A percentile compares a stretch with the other conserved stretches of the same genome.
Evolutionary conservation across 306 rosid genomes (phyloP).

Genomic region (Carpinus viminea): DNA sequence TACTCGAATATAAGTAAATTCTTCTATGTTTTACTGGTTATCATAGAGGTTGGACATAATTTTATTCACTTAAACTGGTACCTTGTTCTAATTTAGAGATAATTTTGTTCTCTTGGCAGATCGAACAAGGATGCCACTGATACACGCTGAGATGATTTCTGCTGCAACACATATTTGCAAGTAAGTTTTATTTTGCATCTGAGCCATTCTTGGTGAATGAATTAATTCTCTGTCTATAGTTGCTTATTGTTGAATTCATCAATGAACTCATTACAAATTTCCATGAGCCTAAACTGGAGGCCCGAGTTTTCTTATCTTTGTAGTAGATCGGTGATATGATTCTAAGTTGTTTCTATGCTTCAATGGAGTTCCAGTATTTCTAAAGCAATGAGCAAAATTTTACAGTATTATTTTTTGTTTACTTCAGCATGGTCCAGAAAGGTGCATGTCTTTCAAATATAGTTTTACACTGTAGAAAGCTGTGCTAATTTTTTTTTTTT

Average conservation of each 20-base stretch:
- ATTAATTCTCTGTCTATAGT: neutral
- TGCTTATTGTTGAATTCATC: neutral
- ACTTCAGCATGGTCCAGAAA: too few species aligned
- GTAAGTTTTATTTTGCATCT: conserved; percentile 36
- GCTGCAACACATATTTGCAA: conserved; percentile 55
- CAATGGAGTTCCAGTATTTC: neutral
- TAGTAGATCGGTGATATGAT: neutral
- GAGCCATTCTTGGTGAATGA: neutral
- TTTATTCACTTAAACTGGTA: neutral
- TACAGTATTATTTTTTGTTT: too few species aligned
- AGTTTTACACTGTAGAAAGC: too few species aligned
- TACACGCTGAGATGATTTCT: conserved; percentile 60
- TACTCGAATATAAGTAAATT: neutral
- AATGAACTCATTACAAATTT: neutral
- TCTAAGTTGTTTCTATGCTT: neutral
- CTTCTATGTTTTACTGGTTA: neutral
- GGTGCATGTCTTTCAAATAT: too few species aligned
- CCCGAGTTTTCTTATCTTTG: neutral
- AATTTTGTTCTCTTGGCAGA: conserved; percentile 43
- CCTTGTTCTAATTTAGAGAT: neutral
- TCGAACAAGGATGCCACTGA: conserved; percentile 61
- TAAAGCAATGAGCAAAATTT: too few species aligned
- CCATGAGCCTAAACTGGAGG: neutral
- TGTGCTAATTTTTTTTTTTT: too few species aligned
- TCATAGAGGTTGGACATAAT: neutral